A percentile compares a stretch with the other conserved stretches of the same genome.
These are phyloP conservation scores for Durusdinium trenchii DNA, from an alignment of 73 alveolate genomes.

Conservation along the genomic window DNA sequence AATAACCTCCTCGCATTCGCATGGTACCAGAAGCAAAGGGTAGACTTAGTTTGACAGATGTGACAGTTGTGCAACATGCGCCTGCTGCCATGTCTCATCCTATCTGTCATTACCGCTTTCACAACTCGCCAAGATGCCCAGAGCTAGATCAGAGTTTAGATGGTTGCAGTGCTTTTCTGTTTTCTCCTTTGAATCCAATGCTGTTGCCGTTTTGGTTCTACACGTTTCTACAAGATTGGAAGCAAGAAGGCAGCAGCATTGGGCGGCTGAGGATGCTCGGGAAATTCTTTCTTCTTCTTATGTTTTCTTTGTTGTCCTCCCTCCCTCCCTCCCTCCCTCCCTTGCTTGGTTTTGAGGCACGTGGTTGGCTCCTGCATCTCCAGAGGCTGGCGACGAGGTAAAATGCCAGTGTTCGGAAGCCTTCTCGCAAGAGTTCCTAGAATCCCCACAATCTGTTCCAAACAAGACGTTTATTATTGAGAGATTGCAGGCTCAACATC, in stretches of 20 bases:
- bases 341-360: neutral
- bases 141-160: neutral
- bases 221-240: too few relatives aligned
- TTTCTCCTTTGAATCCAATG: too few relatives aligned
- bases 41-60: too few relatives aligned
- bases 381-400: neutral
- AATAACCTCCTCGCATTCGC: too few relatives aligned
- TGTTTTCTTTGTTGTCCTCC: neutral
- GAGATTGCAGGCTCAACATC: slow-evolving; percentile 1
- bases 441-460: neutral
- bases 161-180: too few relatives aligned
- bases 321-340: neutral
- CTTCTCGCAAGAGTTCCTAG: neutral
- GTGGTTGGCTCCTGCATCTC: neutral
- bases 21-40: too few relatives aligned
- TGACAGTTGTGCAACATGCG: too few relatives aligned
- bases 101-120: slow-evolving; percentile 11
- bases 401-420: too few relatives aligned
- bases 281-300: too few relatives aligned
- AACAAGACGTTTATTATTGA: neutral
- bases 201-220: too few relatives aligned
- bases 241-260: too few relatives aligned
- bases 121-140: slow-evolving; percentile 26
- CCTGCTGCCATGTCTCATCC: slow-evolving; percentile 21
- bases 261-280: too few relatives aligned